Evolutionary conservation across 345 rosid genomes (phyloP).

Genomic region (Hibiscus trionum): DNA sequence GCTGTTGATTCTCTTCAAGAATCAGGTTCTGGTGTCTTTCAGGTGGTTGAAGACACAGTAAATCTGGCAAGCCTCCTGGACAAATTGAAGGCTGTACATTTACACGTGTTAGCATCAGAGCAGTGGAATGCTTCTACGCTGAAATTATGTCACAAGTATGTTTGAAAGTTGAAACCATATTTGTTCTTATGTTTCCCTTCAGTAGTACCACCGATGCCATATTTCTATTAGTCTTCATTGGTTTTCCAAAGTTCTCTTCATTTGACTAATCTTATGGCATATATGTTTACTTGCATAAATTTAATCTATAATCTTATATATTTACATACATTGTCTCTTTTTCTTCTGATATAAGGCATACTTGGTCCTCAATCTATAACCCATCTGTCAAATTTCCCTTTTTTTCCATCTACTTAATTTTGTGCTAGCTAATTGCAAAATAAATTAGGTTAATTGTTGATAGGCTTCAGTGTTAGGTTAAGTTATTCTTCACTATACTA

Average conservation of each 20-base stretch:
- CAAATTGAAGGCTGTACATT: slow-evolving; percentile 45
- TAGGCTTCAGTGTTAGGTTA: too few relatives aligned
- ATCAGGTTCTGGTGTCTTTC: slow-evolving; percentile 20
- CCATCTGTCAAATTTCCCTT: not conserved
- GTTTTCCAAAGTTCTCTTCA: too few relatives aligned
- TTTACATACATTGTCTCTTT: not conserved
- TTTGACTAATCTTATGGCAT: too few relatives aligned
- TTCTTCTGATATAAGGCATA: not conserved
- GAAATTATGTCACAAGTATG: slow-evolving; percentile 46
- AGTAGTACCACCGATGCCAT: too few relatives aligned
- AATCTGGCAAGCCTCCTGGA: slow-evolving; percentile 31
- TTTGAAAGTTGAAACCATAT: not conserved
- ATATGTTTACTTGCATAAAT: too few relatives aligned
- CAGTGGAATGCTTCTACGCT: slow-evolving; percentile 56
- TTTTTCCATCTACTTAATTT: not conserved
- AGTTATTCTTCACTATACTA: too few relatives aligned
- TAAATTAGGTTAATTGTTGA: too few relatives aligned
- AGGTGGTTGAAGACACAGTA: slow-evolving; percentile 14
- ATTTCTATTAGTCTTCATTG: too few relatives aligned
- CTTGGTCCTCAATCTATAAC: not conserved
- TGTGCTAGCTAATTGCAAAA: too few relatives aligned
- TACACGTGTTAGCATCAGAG: slow-evolving; percentile 58
- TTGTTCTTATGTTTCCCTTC: not conserved
- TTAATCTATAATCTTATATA: too few relatives aligned
- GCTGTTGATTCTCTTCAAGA: slow-evolving; percentile 15